phyloP scores from a whole-genome alignment of 148 eudicot species.

The Oxyria digyna region DNA sequence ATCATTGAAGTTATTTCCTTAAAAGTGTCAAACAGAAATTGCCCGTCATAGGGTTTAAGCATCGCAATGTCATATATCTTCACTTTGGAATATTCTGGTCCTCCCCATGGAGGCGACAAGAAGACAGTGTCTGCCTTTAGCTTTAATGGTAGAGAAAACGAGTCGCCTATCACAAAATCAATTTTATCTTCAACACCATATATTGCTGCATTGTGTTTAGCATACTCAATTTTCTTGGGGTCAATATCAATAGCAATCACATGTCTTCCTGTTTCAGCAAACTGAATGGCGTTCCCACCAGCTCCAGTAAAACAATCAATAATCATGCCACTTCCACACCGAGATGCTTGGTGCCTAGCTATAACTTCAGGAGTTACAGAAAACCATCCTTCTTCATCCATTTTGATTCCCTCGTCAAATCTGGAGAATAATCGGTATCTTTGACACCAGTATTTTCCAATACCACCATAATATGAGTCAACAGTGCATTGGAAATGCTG shows the following conservation, averaged over 20 bases:
- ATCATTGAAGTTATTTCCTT: constrained; percentile 41
- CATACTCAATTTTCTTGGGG: constrained; percentile 71
- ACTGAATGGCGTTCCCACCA: constrained; percentile 94
- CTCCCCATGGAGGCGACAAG: constrained; percentile 98
- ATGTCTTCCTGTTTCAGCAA: constrained; percentile 57
- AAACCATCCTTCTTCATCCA: constrained; percentile 99
- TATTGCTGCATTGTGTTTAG: constrained; percentile 68
- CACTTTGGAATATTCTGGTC: constrained; percentile 63
- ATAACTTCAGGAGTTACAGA: constrained; percentile 85
- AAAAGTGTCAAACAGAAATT: constrained; percentile 46
- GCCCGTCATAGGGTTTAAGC: constrained; percentile 83
- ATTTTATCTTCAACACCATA: constrained; percentile 69
- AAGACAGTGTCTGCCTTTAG: constrained; percentile 67
- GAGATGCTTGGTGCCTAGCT: constrained; percentile 80
- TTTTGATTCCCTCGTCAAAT: constrained; percentile 63
- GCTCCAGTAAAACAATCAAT: constrained; percentile 80
- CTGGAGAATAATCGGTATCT: constrained; percentile 62
- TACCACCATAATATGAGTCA: constrained; percentile 30
- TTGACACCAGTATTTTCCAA: constrained; percentile 80
- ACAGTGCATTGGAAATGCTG: constrained; percentile 22
- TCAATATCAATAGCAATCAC: constrained; percentile 87
- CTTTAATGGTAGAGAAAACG: constrained; percentile 41
- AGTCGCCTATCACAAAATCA: constrained; percentile 71
- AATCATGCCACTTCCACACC: constrained; percentile 46
- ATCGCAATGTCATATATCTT: constrained; percentile 46